Base-by-base conservation (phyloP, 208 protist species). In the Leishmania tarentolae region DNA sequence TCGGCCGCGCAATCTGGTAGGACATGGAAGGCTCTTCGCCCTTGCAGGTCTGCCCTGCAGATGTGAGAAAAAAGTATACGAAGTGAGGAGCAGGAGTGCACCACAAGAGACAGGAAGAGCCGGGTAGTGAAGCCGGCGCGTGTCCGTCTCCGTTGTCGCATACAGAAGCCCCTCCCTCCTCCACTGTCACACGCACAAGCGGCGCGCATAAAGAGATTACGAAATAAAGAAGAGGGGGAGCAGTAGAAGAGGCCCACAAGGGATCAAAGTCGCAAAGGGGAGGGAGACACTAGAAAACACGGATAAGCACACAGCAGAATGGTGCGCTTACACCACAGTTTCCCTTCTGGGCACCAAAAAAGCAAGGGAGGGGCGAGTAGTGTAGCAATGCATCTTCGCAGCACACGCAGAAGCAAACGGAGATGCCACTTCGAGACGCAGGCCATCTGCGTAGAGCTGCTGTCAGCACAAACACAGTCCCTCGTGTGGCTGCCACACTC, bases 1-100 rank as follows among this genome's bases (percentile, higher is more conserved):
- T 79, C 7, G 84, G 84, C 61, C 70, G 57, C 46, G 53, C 66
- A n/a, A 65, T 1, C 37, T 57, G 74, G 24, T 31, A 46, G 5
- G 74, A 61, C 74, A 77, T 77, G 56, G 13, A 2, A 42, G 7
- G 37, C 31, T 31, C 19, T 6, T 73, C 44, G 50, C 8, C 28
- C 35, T 17, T 46, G 44, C 44, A 52, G 40, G 44, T 35, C 19
- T 53, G 42, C 1, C 44, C 47, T 73, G 17, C 44, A 19, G 44
- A 44, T 42, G 66, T 21, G 50, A 47, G 9, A 42, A 17, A 71
- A 9, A 40, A 28, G 11, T 6, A 44, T 40, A 50, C 11, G 19
- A 28, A 19, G 44, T 8, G 19, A 19, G 42, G 44, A 28, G 7
- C 19, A 9, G 66, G 37, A 46, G 66, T 31, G 24, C 69, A 73